Evolutionary conservation across 352 stramenopile species (phyloP).

Genomic region (Globisporangium rhizosaccharum): DNA sequence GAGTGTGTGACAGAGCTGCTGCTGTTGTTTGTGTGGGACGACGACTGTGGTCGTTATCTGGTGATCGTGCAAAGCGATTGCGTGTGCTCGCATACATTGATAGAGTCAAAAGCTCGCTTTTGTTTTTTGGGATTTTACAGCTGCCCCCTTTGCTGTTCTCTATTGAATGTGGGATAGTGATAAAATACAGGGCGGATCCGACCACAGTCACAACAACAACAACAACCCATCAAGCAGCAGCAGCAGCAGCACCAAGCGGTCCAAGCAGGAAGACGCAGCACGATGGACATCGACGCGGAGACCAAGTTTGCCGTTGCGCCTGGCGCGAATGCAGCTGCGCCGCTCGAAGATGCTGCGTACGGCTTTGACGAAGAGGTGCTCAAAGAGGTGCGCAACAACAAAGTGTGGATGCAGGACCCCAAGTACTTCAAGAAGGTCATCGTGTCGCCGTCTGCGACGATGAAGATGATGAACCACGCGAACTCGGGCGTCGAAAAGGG

Average conservation of each 20-base stretch:
- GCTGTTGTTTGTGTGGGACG: background rate
- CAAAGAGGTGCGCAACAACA: constrained; percentile 83
- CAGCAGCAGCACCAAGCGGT: background rate
- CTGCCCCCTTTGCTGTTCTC: background rate
- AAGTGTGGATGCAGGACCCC: constrained; percentile 88
- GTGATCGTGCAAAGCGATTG: too few relatives aligned
- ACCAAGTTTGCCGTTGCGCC: constrained; percentile 7
- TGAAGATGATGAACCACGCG: constrained; percentile 98
- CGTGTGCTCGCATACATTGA: too few relatives aligned
- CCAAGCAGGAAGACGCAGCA: background rate
- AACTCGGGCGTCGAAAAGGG: constrained; percentile 98
- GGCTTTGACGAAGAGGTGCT: constrained; percentile 82
- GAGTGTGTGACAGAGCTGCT: background rate
- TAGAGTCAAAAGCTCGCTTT: background rate
- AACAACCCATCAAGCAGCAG: background rate
- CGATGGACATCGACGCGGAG: constrained; percentile 12
- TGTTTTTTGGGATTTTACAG: background rate
- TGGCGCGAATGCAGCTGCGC: constrained; percentile 7
- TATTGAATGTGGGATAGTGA: background rate
- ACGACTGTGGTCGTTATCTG: too few relatives aligned
- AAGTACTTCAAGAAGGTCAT: constrained; percentile 97
- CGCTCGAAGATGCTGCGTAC: constrained; percentile 62
- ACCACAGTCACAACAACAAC: background rate
- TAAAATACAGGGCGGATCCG: background rate
- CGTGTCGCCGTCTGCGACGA: constrained; percentile 89